Conservation (phyloP, 2,329 filamentous ascomycete genomes). For the Fusarium sp. region DNA sequence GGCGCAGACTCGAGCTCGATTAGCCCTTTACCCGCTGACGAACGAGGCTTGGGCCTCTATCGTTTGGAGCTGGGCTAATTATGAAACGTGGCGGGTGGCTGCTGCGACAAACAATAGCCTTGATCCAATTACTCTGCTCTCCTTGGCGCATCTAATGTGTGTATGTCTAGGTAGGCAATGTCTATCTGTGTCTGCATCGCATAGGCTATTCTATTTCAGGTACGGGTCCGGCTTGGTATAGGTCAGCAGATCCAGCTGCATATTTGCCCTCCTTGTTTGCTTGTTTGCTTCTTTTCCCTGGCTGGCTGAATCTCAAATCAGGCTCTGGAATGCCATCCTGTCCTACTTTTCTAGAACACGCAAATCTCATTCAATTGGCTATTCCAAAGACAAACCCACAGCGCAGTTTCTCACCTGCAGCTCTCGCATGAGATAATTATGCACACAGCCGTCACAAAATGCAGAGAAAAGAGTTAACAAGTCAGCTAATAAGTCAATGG, state of each 20-base stretch:
- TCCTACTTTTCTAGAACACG: not conserved
- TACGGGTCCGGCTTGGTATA: not conserved
- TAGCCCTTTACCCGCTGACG: not conserved
- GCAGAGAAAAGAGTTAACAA: not conserved
- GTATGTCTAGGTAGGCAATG: not conserved
- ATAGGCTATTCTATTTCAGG: not conserved
- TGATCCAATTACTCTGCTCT: not conserved
- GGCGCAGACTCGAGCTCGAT: slow-evolving; percentile 25
- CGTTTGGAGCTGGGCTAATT: not conserved
- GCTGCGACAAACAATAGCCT: slow-evolving; percentile 10
- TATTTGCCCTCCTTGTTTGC: not conserved
- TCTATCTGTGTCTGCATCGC: not conserved
- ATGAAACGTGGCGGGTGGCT: slow-evolving; percentile 21
- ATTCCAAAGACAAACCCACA: not conserved
- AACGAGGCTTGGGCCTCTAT: not conserved
- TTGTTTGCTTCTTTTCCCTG: not conserved
- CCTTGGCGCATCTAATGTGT: not conserved
- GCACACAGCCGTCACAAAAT: not conserved
- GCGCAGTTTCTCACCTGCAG: not conserved
- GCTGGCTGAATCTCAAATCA: not conserved
- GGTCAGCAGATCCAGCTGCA: not conserved
- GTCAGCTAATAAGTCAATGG: not conserved
- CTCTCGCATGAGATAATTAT: slow-evolving; percentile 8
- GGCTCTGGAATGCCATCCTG: not conserved
- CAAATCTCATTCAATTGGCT: not conserved